Evolutionary conservation across 495 filamentous ascomycete genomes (phyloP), one percentile per base, ranked within the genome.

Genomic region (Penicillium psychrofluorescens): DNA sequence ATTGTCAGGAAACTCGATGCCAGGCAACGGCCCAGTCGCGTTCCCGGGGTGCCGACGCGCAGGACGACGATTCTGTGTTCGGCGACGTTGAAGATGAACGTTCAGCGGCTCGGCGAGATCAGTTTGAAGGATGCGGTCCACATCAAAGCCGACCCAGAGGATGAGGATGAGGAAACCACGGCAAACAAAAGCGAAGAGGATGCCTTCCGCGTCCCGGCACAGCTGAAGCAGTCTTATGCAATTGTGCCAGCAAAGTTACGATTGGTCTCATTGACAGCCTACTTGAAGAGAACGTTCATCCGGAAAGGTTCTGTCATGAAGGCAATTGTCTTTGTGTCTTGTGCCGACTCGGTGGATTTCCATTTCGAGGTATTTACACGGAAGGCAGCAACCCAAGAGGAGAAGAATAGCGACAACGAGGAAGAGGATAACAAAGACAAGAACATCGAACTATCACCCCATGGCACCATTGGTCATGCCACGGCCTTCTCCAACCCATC

Each of bases 71-170:
- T 95, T n/a, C 72, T 98, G 7, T 97, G 92, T 60, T 96, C 90
- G 7, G 92, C 92, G 8, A 98, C 92, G 1, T 84, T 98, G 81
- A 95, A 95, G 68, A 88, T 92, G 79, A 89, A 86, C 51, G 92
- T 95, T 1, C 88, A 96, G 58, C 83, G 81, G 43, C 66, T 98
- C 10, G 88, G 90, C 39, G 88, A 95, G 55, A 92, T 95, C 59
- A 95, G 89, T 71, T 68, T 98, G 63, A 89, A 94, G 63, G 86
- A 97, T 59, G 90, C 94, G 1, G 74, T 86, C 8, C 88, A 94
- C 53, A 86, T 97, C 56, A 84, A 87, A 41, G 81, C 83, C 0
- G 81, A 88, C 48, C 59, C 66, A 3, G 54, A 48, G 58, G 62
- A 67, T 28, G 51, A 72, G 54, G 52, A 76, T 49, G 58, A 66